phyloP scores from a whole-genome alignment of 2,329 filamentous ascomycete genomes.

The Diplodia scrobiculata region DNA sequence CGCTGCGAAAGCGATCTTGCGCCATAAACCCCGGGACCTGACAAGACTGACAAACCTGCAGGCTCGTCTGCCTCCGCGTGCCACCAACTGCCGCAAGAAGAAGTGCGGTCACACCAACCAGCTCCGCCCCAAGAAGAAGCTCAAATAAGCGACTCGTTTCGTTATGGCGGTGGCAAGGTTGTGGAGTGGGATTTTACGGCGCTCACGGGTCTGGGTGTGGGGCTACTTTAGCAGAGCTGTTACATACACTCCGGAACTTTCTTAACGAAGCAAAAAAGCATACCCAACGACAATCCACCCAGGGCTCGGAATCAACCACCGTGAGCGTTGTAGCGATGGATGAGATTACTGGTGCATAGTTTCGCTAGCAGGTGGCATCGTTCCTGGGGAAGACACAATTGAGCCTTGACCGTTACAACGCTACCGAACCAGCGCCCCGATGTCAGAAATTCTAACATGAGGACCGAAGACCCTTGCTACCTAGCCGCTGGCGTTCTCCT shows the following conservation, averaged over 20 bases:
- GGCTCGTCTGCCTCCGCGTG: conserved; percentile 90
- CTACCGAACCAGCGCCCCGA: background rate
- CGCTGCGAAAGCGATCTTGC: background rate
- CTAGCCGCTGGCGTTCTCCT: background rate
- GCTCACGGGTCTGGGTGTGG: conserved; percentile 27
- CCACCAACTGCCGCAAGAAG: conserved; percentile 99
- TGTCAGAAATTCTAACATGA: background rate
- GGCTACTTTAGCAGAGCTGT: conserved; percentile 29
- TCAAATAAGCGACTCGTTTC: conserved; percentile 71
- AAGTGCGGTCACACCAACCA: conserved; percentile 99
- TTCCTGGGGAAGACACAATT: conserved; percentile 15
- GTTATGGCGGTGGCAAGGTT: conserved; percentile 36
- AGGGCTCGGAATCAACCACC: conserved; percentile 7
- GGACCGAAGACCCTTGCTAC: background rate
- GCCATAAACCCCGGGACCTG: background rate
- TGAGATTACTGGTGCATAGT: conserved; percentile 14
- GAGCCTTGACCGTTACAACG: conserved; percentile 8
- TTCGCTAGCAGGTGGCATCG: conserved; percentile 8
- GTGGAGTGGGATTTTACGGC: conserved; percentile 31
- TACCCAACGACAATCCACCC: conserved; percentile 19
- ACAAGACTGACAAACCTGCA: conserved; percentile 35
- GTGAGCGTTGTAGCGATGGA: conserved; percentile 14
- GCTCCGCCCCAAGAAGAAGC: conserved; percentile 99
- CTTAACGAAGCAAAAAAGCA: conserved; percentile 28
- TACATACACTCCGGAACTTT: conserved; percentile 28